phyloP scores from a whole-genome alignment of 139 green algal genomes.

The Micractinium sp. region DNA sequence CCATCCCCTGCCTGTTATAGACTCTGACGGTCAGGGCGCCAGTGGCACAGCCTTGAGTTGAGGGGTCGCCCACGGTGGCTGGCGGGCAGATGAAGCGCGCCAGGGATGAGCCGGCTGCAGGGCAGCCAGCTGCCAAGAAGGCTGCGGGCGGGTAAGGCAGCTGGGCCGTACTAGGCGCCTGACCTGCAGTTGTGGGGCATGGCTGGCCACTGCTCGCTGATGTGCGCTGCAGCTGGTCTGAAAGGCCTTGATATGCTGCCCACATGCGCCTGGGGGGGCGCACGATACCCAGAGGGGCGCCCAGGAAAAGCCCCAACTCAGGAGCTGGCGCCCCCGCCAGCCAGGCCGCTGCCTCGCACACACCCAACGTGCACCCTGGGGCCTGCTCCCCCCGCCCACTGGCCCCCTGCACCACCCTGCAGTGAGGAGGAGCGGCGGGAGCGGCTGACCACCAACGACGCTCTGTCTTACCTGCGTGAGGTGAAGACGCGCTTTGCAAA shows the following conservation, averaged over 20 bases:
- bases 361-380: neutral
- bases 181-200: constrained; percentile 18
- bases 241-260: no score
- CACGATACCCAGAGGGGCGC: neutral
- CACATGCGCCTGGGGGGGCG: neutral
- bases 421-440: constrained; percentile 35
- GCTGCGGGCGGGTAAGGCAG: neutral
- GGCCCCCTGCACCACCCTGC: neutral
- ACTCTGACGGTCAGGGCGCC: no score
- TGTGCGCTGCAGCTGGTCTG: neutral
- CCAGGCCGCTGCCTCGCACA: neutral
- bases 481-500: constrained; percentile 77
- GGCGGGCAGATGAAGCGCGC: constrained; percentile 33
- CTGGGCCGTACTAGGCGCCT: constrained; percentile 13
- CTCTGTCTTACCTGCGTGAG: constrained; percentile 84
- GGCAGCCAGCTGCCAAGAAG: constrained; percentile 7
- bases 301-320: neutral
- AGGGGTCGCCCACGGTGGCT: neutral
- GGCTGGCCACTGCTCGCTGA: neutral
- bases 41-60: no score
- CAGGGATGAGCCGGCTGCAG: constrained; percentile 18
- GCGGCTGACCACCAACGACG: constrained; percentile 79
- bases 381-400: no score
- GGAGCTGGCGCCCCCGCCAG: neutral
- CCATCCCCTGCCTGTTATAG: no score